Evolutionary conservation across 2,329 filamentous ascomycete species (phyloP).

Genomic region (Cytospora mali): DNA sequence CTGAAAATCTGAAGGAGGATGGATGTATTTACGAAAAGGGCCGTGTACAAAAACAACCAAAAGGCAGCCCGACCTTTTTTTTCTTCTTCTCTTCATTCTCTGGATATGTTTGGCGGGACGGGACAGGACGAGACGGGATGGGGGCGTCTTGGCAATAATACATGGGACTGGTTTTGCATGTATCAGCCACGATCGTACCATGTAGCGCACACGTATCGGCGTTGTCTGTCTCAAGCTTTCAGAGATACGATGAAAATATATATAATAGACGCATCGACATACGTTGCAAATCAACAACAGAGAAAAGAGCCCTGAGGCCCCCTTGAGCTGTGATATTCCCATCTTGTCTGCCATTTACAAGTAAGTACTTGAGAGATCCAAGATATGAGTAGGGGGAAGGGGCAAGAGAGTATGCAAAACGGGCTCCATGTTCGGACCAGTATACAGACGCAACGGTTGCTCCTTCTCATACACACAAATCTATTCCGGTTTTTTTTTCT

Average conservation of each 20-base stretch:
- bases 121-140: not conserved
- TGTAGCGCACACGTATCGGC: not conserved
- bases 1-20: no score
- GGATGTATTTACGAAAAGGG: not conserved
- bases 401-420: no score
- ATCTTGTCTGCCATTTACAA: not conserved
- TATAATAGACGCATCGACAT: conserved; percentile 9
- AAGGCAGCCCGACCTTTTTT: not conserved
- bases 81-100: not conserved
- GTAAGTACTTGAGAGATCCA: no score
- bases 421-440: not conserved
- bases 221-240: not conserved
- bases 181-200: not conserved
- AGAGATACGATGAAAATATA: not conserved
- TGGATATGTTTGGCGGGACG: no score
- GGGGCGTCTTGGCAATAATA: not conserved
- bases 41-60: not conserved
- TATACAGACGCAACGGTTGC: not conserved
- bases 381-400: no score
- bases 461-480: not conserved
- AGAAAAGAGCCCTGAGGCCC: not conserved
- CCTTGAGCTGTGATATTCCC: not conserved
- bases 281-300: not conserved
- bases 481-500: not conserved
- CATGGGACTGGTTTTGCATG: conserved; percentile 1